These are phyloP conservation scores for Aureobasidium mangrovei DNA, from an alignment of 2,329 filamentous ascomycete species.

Conservation along the genomic window DNA sequence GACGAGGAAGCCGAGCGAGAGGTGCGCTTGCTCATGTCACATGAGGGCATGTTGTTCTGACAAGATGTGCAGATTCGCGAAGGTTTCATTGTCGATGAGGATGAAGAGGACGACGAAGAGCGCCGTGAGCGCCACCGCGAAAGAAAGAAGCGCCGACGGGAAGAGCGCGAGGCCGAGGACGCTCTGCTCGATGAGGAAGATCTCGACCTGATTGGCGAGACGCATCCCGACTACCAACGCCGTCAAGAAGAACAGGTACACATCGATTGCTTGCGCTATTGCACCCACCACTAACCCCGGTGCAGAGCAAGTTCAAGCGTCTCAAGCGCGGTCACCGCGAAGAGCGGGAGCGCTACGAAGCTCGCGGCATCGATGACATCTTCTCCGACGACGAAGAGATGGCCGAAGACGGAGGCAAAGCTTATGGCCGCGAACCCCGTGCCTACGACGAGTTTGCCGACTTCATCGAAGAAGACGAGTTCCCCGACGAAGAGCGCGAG, in stretches of 20 bases:
- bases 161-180: conserved; percentile 75
- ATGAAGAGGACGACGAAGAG: conserved; percentile 65
- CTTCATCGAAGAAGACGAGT: conserved; percentile 95
- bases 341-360: conserved; percentile 51
- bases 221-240: conserved; percentile 60
- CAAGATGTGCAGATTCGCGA: conserved; percentile 59
- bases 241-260: conserved; percentile 62
- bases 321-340: conserved; percentile 85
- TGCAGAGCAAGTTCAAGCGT: conserved; percentile 84
- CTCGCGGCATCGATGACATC: conserved; percentile 77
- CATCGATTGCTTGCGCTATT: conserved; percentile 2
- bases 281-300: conserved; percentile 3
- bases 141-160: conserved; percentile 65
- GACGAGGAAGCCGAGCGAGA: conserved; percentile 78
- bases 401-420: conserved; percentile 34
- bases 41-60: conserved; percentile 9
- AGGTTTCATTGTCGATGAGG: conserved; percentile 92
- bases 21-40: conserved; percentile 40
- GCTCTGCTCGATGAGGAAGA: conserved; percentile 87
- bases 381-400: conserved; percentile 90
- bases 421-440: conserved; percentile 28
- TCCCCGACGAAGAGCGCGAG: conserved; percentile 72
- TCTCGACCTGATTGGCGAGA: conserved; percentile 85
- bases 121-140: conserved; percentile 54
- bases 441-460: conserved; percentile 72